These are phyloP conservation scores for Coix lacrymajobi DNA, from an alignment of 176 grass and related monocot species.

Conservation along the genomic window DNA sequence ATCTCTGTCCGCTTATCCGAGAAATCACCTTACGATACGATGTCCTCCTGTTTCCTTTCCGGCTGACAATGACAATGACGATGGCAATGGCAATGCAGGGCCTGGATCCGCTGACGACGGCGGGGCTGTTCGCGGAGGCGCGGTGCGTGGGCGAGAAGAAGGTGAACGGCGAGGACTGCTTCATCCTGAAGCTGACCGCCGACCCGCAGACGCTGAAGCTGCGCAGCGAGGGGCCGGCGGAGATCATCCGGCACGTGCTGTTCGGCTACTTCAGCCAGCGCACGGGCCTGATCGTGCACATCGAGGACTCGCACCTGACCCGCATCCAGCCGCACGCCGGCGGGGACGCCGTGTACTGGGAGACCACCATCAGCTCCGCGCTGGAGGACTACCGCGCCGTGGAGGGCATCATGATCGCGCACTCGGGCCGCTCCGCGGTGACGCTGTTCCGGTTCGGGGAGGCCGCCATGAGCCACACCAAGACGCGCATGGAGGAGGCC, in stretches of 20 bases:
- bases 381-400: conserved; percentile 76
- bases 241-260: conserved; percentile 90
- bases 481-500: conserved; percentile 90
- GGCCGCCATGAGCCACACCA: conserved; percentile 89
- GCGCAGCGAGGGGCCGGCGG: conserved; percentile 85
- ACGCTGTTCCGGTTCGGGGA: conserved; percentile 93
- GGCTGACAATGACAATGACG: not conserved
- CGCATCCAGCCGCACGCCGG: conserved; percentile 74
- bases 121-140: conserved; percentile 67
- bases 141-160: conserved; percentile 90
- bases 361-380: conserved; percentile 76
- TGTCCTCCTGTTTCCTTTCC: not conserved
- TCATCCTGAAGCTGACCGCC: conserved; percentile 82
- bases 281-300: conserved; percentile 68
- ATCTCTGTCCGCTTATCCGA: not conserved
- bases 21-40: not conserved
- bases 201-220: conserved; percentile 69
- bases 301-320: conserved; percentile 91
- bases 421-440: conserved; percentile 59
- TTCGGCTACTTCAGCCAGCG: conserved; percentile 97
- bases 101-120: conserved; percentile 79
- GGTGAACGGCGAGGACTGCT: conserved; percentile 94
- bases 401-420: conserved; percentile 89
- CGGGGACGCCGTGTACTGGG: conserved; percentile 90
- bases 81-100: conserved; percentile 40